Evolutionary conservation across 331 rosid genomes (phyloP).

Genomic region (Pyracantha coccinea): DNA sequence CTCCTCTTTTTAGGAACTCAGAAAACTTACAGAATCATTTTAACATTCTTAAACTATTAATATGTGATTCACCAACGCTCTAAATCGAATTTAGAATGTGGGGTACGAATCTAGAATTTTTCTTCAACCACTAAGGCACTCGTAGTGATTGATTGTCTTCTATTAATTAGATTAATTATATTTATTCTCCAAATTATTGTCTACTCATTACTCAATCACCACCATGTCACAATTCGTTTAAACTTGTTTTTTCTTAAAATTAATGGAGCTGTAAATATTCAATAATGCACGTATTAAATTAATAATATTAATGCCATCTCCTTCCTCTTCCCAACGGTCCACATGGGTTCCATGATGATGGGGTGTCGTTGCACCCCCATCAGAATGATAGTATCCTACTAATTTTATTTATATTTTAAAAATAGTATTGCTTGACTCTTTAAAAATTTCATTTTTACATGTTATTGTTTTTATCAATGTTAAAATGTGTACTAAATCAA

Average conservation of each 20-base stretch:
- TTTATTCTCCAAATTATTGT: no score
- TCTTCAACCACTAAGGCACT: rapidly evolving
- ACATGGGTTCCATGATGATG: background rate
- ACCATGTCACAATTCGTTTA: no score
- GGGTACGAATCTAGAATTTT: rapidly evolving
- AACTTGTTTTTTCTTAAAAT: no score
- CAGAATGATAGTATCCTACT: no score
- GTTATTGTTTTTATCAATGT: no score
- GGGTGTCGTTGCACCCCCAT: background rate
- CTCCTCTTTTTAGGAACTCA: rapidly evolving
- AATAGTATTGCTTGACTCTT: no score
- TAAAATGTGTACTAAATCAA: no score
- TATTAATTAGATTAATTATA: no score
- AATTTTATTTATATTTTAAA: background rate
- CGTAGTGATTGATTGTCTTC: no score
- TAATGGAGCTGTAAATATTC: background rate
- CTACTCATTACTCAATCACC: no score
- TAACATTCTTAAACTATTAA: rapidly evolving
- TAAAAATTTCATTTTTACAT: no score
- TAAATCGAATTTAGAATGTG: rapidly evolving
- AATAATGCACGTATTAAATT: background rate
- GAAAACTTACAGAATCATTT: no score
- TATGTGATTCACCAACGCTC: rapidly evolving
- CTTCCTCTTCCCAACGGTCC: background rate
- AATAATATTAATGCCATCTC: background rate